These are phyloP conservation scores for Eucalyptus cladocalyx DNA, from an alignment of 345 rosid genomes.

Conservation along the genomic window DNA sequence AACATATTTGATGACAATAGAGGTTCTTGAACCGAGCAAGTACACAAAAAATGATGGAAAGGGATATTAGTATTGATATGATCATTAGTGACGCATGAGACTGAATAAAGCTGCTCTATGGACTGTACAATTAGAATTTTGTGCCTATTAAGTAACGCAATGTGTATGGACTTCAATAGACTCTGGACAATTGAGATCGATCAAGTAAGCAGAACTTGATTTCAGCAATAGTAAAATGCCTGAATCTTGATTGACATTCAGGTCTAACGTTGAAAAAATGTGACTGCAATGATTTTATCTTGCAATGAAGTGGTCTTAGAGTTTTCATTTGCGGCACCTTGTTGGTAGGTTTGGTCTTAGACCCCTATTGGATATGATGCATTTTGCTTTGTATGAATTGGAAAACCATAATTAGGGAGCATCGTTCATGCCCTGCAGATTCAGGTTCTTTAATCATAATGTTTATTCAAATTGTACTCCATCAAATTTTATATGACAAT, in stretches of 20 bases:
- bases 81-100: neutral
- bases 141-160: neutral
- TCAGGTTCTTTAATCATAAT: too few relatives aligned
- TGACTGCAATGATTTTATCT: neutral
- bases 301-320: neutral
- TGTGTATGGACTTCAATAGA: neutral
- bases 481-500: neutral
- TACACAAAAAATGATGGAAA: neutral
- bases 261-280: neutral
- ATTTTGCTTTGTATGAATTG: neutral
- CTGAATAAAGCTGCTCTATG: neutral
- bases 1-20: neutral
- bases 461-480: neutral
- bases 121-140: neutral
- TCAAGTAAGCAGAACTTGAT: neutral
- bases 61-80: neutral
- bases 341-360: neutral
- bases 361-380: neutral
- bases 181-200: neutral
- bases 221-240: neutral
- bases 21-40: neutral
- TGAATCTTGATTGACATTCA: neutral
- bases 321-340: neutral
- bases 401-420: neutral
- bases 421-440: too few relatives aligned